These are phyloP conservation scores for Boletus sensibilis DNA, from an alignment of 768 basidiomycete species.

Conservation along the genomic window DNA sequence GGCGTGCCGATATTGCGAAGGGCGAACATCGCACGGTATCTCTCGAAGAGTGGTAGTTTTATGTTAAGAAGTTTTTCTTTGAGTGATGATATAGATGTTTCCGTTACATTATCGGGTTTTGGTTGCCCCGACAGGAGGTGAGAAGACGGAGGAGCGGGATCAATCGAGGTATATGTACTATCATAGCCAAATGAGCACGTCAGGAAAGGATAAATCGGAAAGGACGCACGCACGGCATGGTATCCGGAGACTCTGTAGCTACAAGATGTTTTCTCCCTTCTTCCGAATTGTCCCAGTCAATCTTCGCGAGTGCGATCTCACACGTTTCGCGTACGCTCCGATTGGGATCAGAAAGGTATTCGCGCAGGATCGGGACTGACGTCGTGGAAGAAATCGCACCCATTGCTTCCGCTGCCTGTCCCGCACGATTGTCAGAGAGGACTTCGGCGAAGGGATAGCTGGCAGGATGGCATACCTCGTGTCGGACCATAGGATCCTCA, in stretches of 20 bases:
- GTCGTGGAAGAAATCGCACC: conserved; percentile 79
- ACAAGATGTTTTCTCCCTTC: conserved; percentile 56
- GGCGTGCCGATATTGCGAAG: conserved; percentile 89
- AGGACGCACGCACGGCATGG: conserved; percentile 36
- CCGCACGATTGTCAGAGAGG: conserved; percentile 15
- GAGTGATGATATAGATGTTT: conserved; percentile 51
- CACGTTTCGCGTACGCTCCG: conserved; percentile 90
- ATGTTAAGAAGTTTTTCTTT: conserved; percentile 63
- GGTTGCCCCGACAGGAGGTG: conserved; percentile 54
- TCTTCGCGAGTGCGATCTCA: conserved; percentile 94
- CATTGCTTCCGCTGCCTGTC: conserved; percentile 95
- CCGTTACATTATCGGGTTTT: conserved; percentile 49
- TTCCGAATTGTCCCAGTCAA: conserved; percentile 85
- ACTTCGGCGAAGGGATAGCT: neutral
- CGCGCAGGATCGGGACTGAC: conserved; percentile 66
- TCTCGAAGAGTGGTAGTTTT: conserved; percentile 74
- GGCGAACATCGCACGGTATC: conserved; percentile 98
- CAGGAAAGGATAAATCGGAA: neutral
- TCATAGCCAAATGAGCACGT: neutral
- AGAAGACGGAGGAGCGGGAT: conserved; percentile 84
- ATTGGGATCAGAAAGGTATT: conserved; percentile 71
- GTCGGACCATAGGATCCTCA: conserved; percentile 95
- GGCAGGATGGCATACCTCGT: conserved; percentile 64
- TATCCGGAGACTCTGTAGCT: conserved; percentile 30
- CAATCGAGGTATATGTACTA: conserved; percentile 79